Conservation (phyloP, 2,329 filamentous ascomycete genomes). For the Nigrospora oryzae region DNA sequence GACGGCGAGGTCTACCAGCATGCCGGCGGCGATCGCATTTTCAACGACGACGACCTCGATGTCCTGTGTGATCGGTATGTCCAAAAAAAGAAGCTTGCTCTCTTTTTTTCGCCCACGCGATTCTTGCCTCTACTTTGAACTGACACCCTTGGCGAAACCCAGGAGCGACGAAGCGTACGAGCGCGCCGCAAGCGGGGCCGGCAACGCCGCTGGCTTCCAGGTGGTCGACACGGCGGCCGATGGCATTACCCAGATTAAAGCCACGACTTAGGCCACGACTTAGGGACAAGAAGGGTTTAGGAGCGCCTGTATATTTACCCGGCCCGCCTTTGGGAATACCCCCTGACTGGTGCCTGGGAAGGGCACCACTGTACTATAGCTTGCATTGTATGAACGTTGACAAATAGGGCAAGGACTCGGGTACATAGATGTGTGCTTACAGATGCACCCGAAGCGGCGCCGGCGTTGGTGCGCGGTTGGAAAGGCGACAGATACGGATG, state of each 20-base stretch:
- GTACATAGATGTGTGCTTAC: no score
- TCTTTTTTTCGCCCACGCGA: not conserved
- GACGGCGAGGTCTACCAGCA: conserved; percentile 61
- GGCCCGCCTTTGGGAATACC: no score
- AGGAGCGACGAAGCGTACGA: conserved; percentile 54
- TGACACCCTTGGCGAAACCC: conserved; percentile 3
- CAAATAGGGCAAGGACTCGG: no score
- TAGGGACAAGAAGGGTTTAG: not conserved
- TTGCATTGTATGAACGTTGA: no score
- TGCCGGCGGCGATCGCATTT: conserved; percentile 52
- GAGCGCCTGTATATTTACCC: no score
- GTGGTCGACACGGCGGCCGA: conserved; percentile 68
- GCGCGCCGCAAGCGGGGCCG: conserved; percentile 69
- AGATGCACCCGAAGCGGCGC: no score
- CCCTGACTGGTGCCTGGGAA: no score
- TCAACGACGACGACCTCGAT: conserved; percentile 69
- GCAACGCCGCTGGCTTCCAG: conserved; percentile 62
- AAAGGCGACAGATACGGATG: no score
- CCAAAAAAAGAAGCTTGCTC: not conserved
- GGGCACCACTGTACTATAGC: no score
- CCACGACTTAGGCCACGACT: not conserved
- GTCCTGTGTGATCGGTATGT: conserved; percentile 65
- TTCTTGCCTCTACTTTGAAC: not conserved
- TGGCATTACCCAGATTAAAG: conserved; percentile 32
- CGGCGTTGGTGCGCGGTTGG: no score